These are phyloP conservation scores for Moringa oleifera DNA, from an alignment of 345 rosid genomes.

Conservation along the genomic window DNA sequence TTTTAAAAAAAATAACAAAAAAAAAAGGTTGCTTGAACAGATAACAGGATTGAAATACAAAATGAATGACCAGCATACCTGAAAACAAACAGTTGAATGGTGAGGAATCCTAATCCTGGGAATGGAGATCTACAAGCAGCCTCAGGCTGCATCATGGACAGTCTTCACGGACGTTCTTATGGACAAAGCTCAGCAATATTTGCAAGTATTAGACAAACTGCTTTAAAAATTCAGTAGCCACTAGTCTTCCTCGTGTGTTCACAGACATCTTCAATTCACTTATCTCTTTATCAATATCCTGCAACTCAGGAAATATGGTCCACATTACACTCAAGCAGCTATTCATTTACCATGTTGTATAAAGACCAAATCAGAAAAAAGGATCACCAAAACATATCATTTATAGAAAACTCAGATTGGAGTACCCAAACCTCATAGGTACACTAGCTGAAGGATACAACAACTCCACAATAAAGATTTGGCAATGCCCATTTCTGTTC, in stretches of 20 bases:
- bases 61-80: neutral
- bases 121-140: neutral
- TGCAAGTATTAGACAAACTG: slow-evolving; percentile 48
- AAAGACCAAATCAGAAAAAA: too few relatives aligned
- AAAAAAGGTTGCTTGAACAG: too few relatives aligned
- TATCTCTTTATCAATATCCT: slow-evolving; percentile 97
- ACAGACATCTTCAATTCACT: slow-evolving; percentile 82
- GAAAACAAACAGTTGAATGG: neutral
- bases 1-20: too few relatives aligned
- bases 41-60: neutral
- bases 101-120: neutral
- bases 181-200: slow-evolving; percentile 4
- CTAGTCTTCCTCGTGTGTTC: slow-evolving; percentile 88
- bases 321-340: neutral
- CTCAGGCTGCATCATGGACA: neutral
- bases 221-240: slow-evolving; percentile 89
- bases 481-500: too few relatives aligned
- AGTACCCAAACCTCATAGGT: too few relatives aligned
- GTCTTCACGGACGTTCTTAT: too few relatives aligned
- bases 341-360: too few relatives aligned
- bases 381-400: too few relatives aligned
- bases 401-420: too few relatives aligned
- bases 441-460: too few relatives aligned
- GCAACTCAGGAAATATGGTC: slow-evolving; percentile 22
- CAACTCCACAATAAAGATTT: too few relatives aligned